Evolutionary conservation across 371 early-diverging fungal genomes (phyloP).

Genomic region (Mucor lusitanicus): DNA sequence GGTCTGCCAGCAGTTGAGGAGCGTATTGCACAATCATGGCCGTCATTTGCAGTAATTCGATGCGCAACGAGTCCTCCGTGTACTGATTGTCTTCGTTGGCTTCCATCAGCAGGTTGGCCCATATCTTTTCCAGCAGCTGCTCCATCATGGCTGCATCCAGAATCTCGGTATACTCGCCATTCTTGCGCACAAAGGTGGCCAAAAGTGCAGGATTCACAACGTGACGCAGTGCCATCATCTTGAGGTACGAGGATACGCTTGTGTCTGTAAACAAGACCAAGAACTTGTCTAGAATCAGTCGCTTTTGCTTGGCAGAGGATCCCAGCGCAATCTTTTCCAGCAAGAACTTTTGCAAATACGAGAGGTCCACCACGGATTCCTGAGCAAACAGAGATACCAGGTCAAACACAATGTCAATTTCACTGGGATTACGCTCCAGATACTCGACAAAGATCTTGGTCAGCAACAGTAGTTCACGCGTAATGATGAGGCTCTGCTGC

Average conservation of each 20-base stretch:
- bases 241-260: slow-evolving; percentile 49
- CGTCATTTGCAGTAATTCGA: slow-evolving; percentile 92
- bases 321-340: slow-evolving; percentile 68
- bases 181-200: slow-evolving; percentile 55
- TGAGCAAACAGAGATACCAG: slow-evolving; percentile 76
- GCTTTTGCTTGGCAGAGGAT: slow-evolving; percentile 59
- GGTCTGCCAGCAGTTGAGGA: slow-evolving; percentile 74
- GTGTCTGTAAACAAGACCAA: slow-evolving; percentile 60
- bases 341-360: slow-evolving; percentile 72
- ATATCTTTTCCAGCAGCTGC: slow-evolving; percentile 68
- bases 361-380: slow-evolving; percentile 70
- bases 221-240: slow-evolving; percentile 70
- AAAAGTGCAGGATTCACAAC: slow-evolving; percentile 83
- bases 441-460: slow-evolving; percentile 75
- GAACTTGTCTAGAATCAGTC: slow-evolving; percentile 69
- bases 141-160: slow-evolving; percentile 70
- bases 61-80: slow-evolving; percentile 74
- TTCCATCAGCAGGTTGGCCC: slow-evolving; percentile 68
- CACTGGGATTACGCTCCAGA: slow-evolving; percentile 58
- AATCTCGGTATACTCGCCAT: slow-evolving; percentile 54
- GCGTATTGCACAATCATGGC: slow-evolving; percentile 86
- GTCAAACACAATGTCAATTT: slow-evolving; percentile 76
- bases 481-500: slow-evolving; percentile 46
- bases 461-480: slow-evolving; percentile 61
- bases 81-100: slow-evolving; percentile 55